Base-by-base conservation (phyloP, 768 basidiomycete species). In the Leccinum rimulosum region DNA sequence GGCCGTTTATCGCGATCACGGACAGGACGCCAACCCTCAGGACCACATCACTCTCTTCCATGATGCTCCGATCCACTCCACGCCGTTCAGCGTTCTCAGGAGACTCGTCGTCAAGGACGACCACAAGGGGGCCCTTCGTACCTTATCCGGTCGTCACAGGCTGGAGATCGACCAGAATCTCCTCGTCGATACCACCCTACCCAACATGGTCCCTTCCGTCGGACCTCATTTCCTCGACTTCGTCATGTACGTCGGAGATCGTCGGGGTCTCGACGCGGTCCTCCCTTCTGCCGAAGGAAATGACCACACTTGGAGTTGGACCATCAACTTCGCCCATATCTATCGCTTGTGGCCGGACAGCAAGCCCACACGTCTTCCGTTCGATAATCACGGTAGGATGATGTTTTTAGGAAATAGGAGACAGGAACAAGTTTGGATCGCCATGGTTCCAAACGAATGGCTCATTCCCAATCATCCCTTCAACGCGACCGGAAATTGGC, bases 361-460 rank as follows among this genome's bases (percentile, higher is more conserved):
- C 47, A 54, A 49, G 1, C 1, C 53, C 0, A 43, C 52, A 6
- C 22, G 40, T 0, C 56, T 61, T 1, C 60, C 56, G 0, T 61
- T 61, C n/a, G 14, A 54, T 14, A 0, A 10, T 0, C 17, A 30
- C 0, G 60, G 60, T 0, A 17, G 40, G 1, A 10, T 61, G 30
- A 28, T 54, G 25, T n/a, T 0, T 4, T 6, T 61, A 3, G 49
- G 60, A 0, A 7, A 9, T 31, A 31, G 35, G 9, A 27, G n/a
- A 6, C 7, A 58, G 1, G 60, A 61, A 3, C 47, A 61, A 0
- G 3, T 36, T 3, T 61, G 52, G 56, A 19, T 61, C 0, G 25
- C 49, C 9, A 58, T 61, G 52, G 49, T 50, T 0, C 60, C 60
- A 0, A 58, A 58, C 3, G 57, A 58, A 4, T 54, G 52, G 56